Percentiles rank a stretch among this genome's conserved stretches.
phyloP scores from a whole-genome alignment of 2,329 filamentous ascomycete genomes.

The Tolypocladium sp. region DNA sequence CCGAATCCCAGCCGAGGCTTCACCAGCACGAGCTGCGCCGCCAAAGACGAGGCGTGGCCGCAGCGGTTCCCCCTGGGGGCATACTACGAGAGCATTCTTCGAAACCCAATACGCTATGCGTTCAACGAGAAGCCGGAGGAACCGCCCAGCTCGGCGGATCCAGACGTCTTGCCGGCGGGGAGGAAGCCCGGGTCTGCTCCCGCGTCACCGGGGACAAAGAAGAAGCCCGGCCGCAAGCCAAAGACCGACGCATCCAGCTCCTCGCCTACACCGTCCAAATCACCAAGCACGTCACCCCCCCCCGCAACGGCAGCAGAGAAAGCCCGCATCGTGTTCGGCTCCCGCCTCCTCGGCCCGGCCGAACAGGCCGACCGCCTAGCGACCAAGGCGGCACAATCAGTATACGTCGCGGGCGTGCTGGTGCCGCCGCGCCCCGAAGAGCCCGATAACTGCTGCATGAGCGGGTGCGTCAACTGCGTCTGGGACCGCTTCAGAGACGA shows the following conservation, averaged over 20 bases:
- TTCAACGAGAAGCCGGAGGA: conserved; percentile 31
- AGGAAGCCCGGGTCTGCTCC: conserved; percentile 7
- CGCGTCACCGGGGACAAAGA: conserved; percentile 1
- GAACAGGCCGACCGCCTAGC: conserved; percentile 55
- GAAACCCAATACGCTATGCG: conserved; percentile 31
- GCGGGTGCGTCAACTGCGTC: conserved; percentile 93
- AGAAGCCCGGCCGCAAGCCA: conserved; percentile 20
- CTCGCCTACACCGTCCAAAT: not conserved
- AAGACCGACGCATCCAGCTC: conserved; percentile 9
- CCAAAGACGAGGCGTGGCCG: conserved; percentile 19
- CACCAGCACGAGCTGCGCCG: conserved; percentile 13
- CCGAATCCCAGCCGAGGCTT: conserved; percentile 14
- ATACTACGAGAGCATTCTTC: conserved; percentile 51
- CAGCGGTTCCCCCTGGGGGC: conserved; percentile 39
- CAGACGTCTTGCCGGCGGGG: conserved; percentile 8
- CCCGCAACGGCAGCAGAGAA: conserved; percentile 40
- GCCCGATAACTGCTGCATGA: conserved; percentile 99
- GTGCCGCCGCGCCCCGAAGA: conserved; percentile 81
- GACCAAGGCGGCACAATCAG: conserved; percentile 48
- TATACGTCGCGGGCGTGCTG: conserved; percentile 64
- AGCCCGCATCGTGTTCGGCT: conserved; percentile 70
- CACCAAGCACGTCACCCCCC: conserved; percentile 5
- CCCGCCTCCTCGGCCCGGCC: conserved; percentile 63
- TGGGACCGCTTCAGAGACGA: conserved; percentile 92
- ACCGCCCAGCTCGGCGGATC: conserved; percentile 29